phyloP scores from a whole-genome alignment of 371 early-diverging fungal species.

The Apophysomyces variabilis region DNA sequence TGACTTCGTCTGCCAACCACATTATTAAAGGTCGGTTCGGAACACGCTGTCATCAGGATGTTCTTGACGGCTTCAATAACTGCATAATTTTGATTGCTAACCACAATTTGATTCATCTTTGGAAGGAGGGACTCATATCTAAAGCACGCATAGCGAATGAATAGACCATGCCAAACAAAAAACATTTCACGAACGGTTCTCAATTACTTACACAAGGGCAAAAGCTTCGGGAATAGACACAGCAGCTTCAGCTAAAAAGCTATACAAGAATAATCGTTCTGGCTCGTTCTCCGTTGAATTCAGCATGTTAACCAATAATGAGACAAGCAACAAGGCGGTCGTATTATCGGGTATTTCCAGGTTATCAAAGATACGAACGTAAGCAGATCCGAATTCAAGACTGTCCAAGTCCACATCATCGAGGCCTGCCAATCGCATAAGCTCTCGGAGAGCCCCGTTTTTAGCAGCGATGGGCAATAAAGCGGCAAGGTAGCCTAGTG shows the following conservation, averaged over 20 bases:
- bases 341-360: conserved; percentile 73
- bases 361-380: conserved; percentile 69
- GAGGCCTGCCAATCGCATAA: conserved; percentile 67
- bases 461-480: conserved; percentile 73
- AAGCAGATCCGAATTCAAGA: conserved; percentile 53
- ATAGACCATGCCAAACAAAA: not conserved
- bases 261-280: conserved; percentile 83
- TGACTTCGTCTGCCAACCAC: conserved; percentile 49
- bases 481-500: conserved; percentile 79
- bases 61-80: conserved; percentile 77
- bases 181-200: too few species aligned
- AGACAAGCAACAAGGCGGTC: conserved; percentile 74
- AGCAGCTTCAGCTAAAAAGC: conserved; percentile 82
- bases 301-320: conserved; percentile 80
- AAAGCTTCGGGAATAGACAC: conserved; percentile 76
- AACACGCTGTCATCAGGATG: conserved; percentile 75
- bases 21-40: conserved; percentile 57
- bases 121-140: conserved; percentile 77
- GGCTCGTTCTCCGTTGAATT: conserved; percentile 84
- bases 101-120: conserved; percentile 78
- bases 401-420: conserved; percentile 56
- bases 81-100: conserved; percentile 70
- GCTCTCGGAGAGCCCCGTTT: conserved; percentile 62
- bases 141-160: not conserved
- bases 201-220: conserved; percentile 68